These are phyloP conservation scores for Chytriomyces confervae DNA, from an alignment of 192 early-diverging fungal species.

Conservation along the genomic window DNA sequence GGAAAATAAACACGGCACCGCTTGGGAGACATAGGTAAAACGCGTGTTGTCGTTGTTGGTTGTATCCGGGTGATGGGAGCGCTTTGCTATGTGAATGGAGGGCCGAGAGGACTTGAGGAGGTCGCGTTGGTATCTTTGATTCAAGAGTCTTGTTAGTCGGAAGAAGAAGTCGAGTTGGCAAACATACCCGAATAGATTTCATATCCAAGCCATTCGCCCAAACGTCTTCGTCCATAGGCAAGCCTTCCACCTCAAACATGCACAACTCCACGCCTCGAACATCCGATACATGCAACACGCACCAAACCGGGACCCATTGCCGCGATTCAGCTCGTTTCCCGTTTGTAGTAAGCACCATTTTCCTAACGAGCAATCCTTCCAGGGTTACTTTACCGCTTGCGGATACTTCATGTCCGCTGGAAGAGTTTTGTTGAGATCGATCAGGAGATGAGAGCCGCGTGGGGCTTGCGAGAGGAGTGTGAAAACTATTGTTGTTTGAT, in stretches of 20 bases:
- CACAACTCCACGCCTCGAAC: slow-evolving; percentile 76
- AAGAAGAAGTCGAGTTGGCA: slow-evolving; percentile 11
- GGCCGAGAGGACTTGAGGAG: slow-evolving; percentile 51
- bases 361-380: too few species aligned
- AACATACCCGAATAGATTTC: not conserved
- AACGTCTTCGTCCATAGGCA: not conserved
- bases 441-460: too few species aligned
- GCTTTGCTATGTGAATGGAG: slow-evolving; percentile 85
- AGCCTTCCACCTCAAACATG: slow-evolving; percentile 77
- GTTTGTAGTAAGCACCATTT: too few species aligned
- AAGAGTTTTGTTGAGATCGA: too few species aligned
- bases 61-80: slow-evolving; percentile 86
- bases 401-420: too few species aligned
- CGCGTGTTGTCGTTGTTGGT: slow-evolving; percentile 73
- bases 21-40: slow-evolving; percentile 85
- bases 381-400: too few species aligned
- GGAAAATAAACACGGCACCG: slow-evolving; percentile 91
- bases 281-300: slow-evolving; percentile 61
- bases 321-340: slow-evolving; percentile 77
- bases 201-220: not conserved
- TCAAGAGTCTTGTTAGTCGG: not conserved
- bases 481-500: not conserved
- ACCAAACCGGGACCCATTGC: slow-evolving; percentile 80
- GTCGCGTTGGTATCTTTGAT: slow-evolving; percentile 28
- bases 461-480: too few species aligned